These are phyloP conservation scores for Eutreptiella sp. DNA, from an alignment of 208 protist genomes.

Conservation along the genomic window DNA sequence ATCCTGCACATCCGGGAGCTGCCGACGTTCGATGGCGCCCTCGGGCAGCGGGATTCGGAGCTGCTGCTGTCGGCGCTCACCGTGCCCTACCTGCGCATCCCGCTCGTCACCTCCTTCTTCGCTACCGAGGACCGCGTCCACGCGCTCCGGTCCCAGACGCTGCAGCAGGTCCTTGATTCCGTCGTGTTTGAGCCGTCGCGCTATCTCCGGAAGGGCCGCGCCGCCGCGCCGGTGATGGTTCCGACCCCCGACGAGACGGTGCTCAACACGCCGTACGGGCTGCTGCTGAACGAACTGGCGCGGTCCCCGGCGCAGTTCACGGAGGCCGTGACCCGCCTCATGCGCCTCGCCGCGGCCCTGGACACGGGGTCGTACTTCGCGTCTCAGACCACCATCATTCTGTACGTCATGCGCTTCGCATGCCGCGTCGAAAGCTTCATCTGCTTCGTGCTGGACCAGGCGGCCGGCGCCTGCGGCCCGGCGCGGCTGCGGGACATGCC, in stretches of 20 bases:
- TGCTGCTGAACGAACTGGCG: constrained; percentile 46
- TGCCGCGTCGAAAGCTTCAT: not conserved
- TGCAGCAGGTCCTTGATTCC: constrained; percentile 15
- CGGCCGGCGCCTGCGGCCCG: too few species aligned
- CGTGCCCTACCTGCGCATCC: constrained; percentile 36
- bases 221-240: not conserved
- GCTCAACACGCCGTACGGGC: constrained; percentile 38
- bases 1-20: constrained; percentile 29
- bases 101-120: constrained; percentile 35
- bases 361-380: constrained; percentile 37
- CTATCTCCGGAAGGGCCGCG: not conserved
- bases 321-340: constrained; percentile 19
- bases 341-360: constrained; percentile 35
- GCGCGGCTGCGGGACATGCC: not conserved
- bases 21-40: constrained; percentile 24
- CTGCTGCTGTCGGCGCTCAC: constrained; percentile 36
- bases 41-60: constrained; percentile 29
- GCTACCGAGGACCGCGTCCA: constrained; percentile 24
- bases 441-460: too few species aligned
- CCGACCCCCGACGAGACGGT: constrained; percentile 19
- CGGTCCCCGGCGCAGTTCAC: constrained; percentile 27
- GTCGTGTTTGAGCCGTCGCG: constrained; percentile 31
- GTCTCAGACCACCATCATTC: not conserved
- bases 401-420: not conserved
- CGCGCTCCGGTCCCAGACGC: not conserved